Conservation (phyloP, 192 early-diverging fungal genomes). For the Coemansia sp. region DNA sequence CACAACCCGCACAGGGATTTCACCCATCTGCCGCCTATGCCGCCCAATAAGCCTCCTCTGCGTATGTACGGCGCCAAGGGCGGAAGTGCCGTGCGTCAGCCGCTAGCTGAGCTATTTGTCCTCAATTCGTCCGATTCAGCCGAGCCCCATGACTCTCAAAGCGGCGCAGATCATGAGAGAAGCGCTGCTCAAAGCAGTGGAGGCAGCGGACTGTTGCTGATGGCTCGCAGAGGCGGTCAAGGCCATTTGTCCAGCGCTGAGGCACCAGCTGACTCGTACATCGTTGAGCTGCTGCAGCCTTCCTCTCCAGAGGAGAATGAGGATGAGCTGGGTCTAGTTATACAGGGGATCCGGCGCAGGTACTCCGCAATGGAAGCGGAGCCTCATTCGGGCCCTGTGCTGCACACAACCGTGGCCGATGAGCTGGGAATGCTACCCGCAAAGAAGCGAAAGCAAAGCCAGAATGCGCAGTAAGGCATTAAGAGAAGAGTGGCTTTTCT, state of each 20-base stretch:
- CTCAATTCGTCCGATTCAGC: background rate
- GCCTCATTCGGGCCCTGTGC: background rate
- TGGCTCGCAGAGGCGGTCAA: background rate
- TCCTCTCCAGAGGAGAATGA: background rate
- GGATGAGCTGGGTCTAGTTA: background rate
- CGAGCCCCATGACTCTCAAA: too few relatives aligned
- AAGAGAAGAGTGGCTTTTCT: too few relatives aligned
- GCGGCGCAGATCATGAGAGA: too few relatives aligned
- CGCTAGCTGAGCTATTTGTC: background rate
- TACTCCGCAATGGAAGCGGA: background rate
- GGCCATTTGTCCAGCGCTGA: background rate
- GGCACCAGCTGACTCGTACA: background rate
- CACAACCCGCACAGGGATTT: slow-evolving; percentile 23
- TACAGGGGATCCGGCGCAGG: background rate
- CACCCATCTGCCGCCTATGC: slow-evolving; percentile 31
- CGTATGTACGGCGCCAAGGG: background rate
- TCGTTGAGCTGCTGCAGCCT: background rate
- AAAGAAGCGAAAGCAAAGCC: background rate
- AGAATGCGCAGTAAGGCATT: slow-evolving; percentile 9
- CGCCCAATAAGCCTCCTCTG: slow-evolving; percentile 8
- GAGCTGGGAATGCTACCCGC: slow-evolving; percentile 1
- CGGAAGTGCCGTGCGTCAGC: background rate
- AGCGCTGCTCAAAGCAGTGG: background rate
- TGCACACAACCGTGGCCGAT: slow-evolving; percentile 4
- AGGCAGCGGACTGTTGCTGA: background rate